Conservation (phyloP, 768 basidiomycete species). For the Psilocybe subaeruginosa region DNA sequence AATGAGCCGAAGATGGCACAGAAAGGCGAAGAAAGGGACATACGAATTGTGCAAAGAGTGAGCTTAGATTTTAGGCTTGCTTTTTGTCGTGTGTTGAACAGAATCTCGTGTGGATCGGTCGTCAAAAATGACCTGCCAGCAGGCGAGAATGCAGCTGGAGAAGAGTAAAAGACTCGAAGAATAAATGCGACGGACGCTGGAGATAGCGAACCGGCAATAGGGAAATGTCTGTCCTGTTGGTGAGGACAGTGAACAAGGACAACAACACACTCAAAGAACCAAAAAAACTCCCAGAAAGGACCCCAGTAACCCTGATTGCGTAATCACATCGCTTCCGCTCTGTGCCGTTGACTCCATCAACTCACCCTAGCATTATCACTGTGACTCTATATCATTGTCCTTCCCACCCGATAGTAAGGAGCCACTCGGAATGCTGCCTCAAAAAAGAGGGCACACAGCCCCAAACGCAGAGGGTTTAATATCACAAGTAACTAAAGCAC, state of each 20-base stretch:
- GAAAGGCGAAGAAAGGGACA: slow-evolving; percentile 18
- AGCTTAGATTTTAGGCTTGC: slow-evolving; percentile 42
- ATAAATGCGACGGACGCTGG: slow-evolving; percentile 45
- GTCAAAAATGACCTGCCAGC: slow-evolving; percentile 91
- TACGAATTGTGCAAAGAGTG: slow-evolving; percentile 46
- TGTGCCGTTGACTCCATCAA: neutral
- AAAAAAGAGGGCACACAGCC: too few relatives aligned
- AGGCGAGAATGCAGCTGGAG: slow-evolving; percentile 71
- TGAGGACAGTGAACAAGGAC: slow-evolving; percentile 45
- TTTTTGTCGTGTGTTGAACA: slow-evolving; percentile 52
- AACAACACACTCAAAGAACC: slow-evolving; percentile 26
- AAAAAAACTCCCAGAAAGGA: slow-evolving; percentile 28
- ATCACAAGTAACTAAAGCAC: too few relatives aligned
- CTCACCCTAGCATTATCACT: neutral
- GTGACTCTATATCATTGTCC: too few relatives aligned
- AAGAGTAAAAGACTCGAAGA: slow-evolving; percentile 47
- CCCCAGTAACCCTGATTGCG: slow-evolving; percentile 25
- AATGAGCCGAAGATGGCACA: neutral
- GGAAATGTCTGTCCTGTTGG: slow-evolving; percentile 33
- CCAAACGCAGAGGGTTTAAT: too few relatives aligned
- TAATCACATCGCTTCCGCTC: slow-evolving; percentile 11
- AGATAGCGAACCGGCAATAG: slow-evolving; percentile 44
- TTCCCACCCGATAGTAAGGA: too few relatives aligned
- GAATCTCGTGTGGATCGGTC: slow-evolving; percentile 74
- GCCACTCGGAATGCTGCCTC: too few relatives aligned